A percentile compares a stretch with the other conserved stretches of the same genome.
These are phyloP conservation scores for Corylus americana DNA, from an alignment of 306 rosid genomes.

Conservation along the genomic window DNA sequence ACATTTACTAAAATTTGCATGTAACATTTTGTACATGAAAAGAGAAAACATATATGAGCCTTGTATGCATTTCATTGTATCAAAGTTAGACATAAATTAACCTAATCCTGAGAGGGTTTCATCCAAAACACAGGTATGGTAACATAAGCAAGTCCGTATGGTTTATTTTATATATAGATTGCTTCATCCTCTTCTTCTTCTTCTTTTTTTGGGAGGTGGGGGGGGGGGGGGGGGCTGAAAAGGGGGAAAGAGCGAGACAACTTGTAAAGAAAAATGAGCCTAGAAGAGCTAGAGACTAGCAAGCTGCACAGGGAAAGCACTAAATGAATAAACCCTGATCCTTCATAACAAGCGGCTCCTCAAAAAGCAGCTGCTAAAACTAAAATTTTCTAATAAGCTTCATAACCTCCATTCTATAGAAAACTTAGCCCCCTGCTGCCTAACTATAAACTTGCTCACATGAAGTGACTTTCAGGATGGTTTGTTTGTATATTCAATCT, in stretches of 20 bases:
- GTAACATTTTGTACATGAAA: not conserved
- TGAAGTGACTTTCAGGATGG: not conserved
- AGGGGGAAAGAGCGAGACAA: not conserved
- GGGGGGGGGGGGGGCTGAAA: rapidly evolving
- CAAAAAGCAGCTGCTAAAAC: not conserved
- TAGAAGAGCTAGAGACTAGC: not conserved
- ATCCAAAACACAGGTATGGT: slow-evolving; percentile 11
- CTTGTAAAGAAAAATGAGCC: not conserved
- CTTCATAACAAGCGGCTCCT: not conserved
- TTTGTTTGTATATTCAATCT: not conserved
- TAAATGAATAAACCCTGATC: no score
- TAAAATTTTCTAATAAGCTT: not conserved
- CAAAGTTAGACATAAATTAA: not conserved
- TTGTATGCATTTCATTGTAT: slow-evolving; percentile 9
- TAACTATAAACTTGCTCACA: not conserved
- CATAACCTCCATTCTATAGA: not conserved
- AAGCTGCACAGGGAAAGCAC: not conserved
- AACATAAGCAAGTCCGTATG: not conserved
- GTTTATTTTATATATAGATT: not conserved
- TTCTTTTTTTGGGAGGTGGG: rapidly evolving
- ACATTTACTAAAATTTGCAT: slow-evolving; percentile 15
- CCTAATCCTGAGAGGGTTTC: slow-evolving; percentile 13
- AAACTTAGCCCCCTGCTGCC: not conserved
- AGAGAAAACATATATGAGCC: slow-evolving; percentile 12
- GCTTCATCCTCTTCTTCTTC: not conserved